phyloP scores from a whole-genome alignment of 2,329 filamentous ascomycete species.

The Epichloe scottii region DNA sequence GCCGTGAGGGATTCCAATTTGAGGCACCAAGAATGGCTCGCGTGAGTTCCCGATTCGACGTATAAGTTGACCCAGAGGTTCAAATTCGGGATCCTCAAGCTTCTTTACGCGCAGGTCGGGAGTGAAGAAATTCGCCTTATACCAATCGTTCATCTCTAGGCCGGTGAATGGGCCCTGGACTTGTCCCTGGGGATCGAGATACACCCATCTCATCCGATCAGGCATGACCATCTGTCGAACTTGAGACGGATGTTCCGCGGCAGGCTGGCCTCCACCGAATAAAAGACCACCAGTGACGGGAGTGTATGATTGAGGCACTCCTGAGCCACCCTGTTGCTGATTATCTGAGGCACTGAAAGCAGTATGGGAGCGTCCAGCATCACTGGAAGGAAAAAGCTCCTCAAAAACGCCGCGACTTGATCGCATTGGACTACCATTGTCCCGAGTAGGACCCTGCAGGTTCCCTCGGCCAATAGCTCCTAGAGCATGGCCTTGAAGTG shows the following conservation, averaged over 20 bases:
- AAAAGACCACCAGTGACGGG: conserved; percentile 22
- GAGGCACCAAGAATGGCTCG: conserved; percentile 92
- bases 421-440: conserved; percentile 48
- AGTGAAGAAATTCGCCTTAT: conserved; percentile 96
- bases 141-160: conserved; percentile 99
- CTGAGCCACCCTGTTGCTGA: conserved; percentile 21
- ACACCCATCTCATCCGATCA: conserved; percentile 97
- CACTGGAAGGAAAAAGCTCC: conserved; percentile 35
- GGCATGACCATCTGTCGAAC: conserved; percentile 97
- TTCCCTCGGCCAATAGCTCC: conserved; percentile 54
- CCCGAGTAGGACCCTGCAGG: conserved; percentile 40
- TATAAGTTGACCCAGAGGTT: conserved; percentile 88
- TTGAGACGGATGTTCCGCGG: conserved; percentile 49
- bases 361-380: conserved; percentile 19
- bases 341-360: conserved; percentile 27
- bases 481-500: conserved; percentile 45
- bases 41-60: conserved; percentile 92
- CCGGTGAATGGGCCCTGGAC: conserved; percentile 93
- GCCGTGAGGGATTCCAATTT: conserved; percentile 90
- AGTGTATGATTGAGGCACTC: conserved; percentile 23
- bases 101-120: conserved; percentile 91
- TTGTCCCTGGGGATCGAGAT: conserved; percentile 84
- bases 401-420: conserved; percentile 42
- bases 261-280: conserved; percentile 23
- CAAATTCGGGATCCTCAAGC: conserved; percentile 84